Conservation (phyloP, 2,329 filamentous ascomycete genomes). For the Neonectria coccinea region DNA sequence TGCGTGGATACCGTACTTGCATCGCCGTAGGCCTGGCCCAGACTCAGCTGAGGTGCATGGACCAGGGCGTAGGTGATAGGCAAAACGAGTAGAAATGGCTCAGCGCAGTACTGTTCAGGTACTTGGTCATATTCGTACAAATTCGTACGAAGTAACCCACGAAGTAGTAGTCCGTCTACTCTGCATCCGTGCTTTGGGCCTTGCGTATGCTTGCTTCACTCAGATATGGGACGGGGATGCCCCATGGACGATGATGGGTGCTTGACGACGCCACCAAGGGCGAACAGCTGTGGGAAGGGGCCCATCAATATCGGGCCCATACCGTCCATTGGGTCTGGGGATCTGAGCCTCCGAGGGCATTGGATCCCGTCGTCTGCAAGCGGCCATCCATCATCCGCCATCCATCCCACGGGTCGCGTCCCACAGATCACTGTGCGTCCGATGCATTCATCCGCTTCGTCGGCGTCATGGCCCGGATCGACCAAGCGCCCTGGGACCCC, state of each 20-base stretch:
- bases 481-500: conserved; percentile 7
- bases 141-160: too few species aligned
- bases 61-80: conserved; percentile 30
- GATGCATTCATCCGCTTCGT: conserved; percentile 28
- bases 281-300: background rate
- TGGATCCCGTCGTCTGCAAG: conserved; percentile 13
- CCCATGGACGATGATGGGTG: conserved; percentile 2
- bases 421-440: conserved; percentile 35
- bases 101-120: conserved; percentile 15
- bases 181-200: conserved; percentile 11
- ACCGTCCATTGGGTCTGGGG: conserved; percentile 25
- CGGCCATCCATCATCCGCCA: conserved; percentile 11
- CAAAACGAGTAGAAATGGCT: conserved; percentile 31
- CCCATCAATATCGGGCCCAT: conserved; percentile 21
- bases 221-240: background rate
- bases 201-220: conserved; percentile 21
- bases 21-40: conserved; percentile 36
- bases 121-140: background rate
- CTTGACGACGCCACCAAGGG: conserved; percentile 8
- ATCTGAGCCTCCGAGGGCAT: conserved; percentile 16
- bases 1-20: conserved; percentile 29
- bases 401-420: conserved; percentile 25
- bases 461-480: conserved; percentile 15
- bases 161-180: background rate
- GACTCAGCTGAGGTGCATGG: conserved; percentile 45